Evolutionary conservation across 768 basidiomycete genomes (phyloP), one percentile per base, ranked within the genome.

Genomic region (Psilocybe azurescens): DNA sequence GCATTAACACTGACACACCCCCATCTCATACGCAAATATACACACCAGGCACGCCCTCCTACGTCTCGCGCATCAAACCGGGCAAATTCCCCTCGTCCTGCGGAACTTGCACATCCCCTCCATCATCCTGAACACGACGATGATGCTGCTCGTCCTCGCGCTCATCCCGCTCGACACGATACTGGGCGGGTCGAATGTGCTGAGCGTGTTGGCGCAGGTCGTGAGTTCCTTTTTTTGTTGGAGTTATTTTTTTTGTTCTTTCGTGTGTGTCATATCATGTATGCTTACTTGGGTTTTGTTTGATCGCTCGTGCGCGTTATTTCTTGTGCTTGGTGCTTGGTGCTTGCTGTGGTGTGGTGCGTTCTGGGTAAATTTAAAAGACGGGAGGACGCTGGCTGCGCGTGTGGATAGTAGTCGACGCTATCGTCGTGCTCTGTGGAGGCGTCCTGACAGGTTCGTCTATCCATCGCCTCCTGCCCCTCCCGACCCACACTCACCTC

Each of bases 401-500:
- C 14, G 79, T 78, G 11, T 85, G 84, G 79, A 77, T 90, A 10
- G 88, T 86, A 0, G 79, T 85, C 0, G 90, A 93, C 65, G 88
- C 89, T 3, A 79, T 88, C 49, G 70, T 89, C n/a, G 90, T 91
- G 13, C 79, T 93, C 2, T 89, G 86, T 59, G 90, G 88, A 1
- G 89, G 89, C 1, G 86, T 91, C 29, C 77, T 92, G 7, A 87
- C 89, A 9, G 24, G 24, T 24, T 2, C 24, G 24, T 2, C 2
- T 2, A 2, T 24, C 24, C 24, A 24, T 24, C 24, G 24, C 24
- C 24, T 24, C 2, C 24, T 24, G 2, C 24, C 24, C 24, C 24
- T 24, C 24, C 24, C 24, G 24, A 2, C 24, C 24, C 24, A 24
- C 24, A 24, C 24, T 24, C 24, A 24, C 24, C 20, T 1, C 20